These are phyloP conservation scores for Aspergillus mulundensis DNA, from an alignment of 495 filamentous ascomycete species.

Conservation along the genomic window DNA sequence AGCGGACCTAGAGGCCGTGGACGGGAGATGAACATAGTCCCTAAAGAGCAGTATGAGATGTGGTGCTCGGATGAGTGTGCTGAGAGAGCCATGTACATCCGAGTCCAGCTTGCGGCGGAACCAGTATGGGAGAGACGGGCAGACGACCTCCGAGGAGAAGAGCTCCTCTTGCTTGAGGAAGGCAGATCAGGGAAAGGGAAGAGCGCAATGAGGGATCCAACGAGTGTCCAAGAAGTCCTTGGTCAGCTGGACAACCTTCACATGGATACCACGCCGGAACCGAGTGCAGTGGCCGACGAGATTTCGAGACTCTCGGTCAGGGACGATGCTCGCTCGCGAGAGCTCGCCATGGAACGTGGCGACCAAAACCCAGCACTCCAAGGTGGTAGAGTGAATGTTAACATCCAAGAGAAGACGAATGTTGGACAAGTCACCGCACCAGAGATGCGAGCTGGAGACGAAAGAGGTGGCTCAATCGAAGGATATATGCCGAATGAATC, in stretches of 20 bases:
- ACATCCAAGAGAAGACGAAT: constrained; percentile 37
- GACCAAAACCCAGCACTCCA: constrained; percentile 30
- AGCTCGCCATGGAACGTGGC: constrained; percentile 48
- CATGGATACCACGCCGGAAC: constrained; percentile 9
- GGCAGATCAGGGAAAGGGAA: constrained; percentile 22
- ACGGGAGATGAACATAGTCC: constrained; percentile 53
- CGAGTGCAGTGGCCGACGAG: constrained; percentile 22
- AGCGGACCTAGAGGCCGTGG: constrained; percentile 49
- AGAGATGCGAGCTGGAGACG: constrained; percentile 33
- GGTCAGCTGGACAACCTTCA: constrained; percentile 31
- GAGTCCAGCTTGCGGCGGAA: constrained; percentile 75
- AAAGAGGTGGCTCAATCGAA: constrained; percentile 42
- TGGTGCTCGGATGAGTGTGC: constrained; percentile 87
- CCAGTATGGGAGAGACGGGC: constrained; percentile 70
- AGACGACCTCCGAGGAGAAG: constrained; percentile 29
- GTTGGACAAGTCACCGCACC: constrained; percentile 22
- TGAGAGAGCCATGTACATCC: constrained; percentile 72
- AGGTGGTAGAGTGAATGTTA: constrained; percentile 32
- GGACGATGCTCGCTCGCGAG: constrained; percentile 26
- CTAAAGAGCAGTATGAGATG: constrained; percentile 66
- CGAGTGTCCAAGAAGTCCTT: constrained; percentile 23
- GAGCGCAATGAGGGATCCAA: constrained; percentile 10
- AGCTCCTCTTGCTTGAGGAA: constrained; percentile 55
- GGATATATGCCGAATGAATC: constrained; percentile 37
- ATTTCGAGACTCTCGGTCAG: constrained; percentile 20